Percentiles rank a stretch among this genome's conserved stretches.
phyloP scores from a whole-genome alignment of 208 protist genomes.

The Leishmania major region DNA sequence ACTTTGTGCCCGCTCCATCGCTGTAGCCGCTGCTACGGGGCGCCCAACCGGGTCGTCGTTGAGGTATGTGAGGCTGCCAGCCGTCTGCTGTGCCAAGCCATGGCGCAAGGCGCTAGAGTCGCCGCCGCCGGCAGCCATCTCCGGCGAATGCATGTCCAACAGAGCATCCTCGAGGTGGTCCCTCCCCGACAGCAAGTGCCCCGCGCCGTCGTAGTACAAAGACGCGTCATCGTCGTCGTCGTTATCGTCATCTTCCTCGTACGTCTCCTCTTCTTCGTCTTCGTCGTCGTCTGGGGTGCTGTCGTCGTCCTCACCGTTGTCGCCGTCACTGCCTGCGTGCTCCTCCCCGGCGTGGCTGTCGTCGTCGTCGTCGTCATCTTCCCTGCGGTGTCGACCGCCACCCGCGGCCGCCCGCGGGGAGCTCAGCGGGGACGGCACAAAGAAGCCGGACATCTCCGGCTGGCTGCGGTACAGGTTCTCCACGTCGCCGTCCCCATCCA shows the following conservation, averaged over 20 bases:
- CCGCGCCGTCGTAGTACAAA: slow-evolving; percentile 6
- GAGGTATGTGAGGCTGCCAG: background rate
- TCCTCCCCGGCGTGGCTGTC: slow-evolving; percentile 17
- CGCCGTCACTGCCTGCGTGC: slow-evolving; percentile 23
- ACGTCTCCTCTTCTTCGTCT: slow-evolving; percentile 12
- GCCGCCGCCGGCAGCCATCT: background rate
- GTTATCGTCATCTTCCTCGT: slow-evolving; percentile 11
- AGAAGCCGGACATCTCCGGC: slow-evolving; percentile 1
- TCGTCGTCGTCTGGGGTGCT: slow-evolving; percentile 21
- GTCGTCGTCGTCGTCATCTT: slow-evolving; percentile 18
- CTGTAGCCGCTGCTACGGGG: background rate
- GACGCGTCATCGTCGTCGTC: slow-evolving; percentile 16
- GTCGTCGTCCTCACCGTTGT: background rate
- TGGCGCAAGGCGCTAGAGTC: background rate
- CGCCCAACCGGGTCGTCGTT: background rate
- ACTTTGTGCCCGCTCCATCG: slow-evolving; percentile 22
- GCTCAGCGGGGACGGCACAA: background rate
- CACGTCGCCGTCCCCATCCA: background rate
- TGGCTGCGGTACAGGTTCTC: slow-evolving; percentile 3
- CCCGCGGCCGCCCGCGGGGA: background rate
- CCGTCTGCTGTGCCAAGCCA: background rate
- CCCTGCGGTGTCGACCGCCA: background rate
- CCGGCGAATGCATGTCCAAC: slow-evolving; percentile 7
- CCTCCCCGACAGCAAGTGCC: background rate
- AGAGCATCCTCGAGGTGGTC: slow-evolving; percentile 11